Conservation (phyloP, 2,329 filamentous ascomycete species). For the Remersonia thermophila region DNA sequence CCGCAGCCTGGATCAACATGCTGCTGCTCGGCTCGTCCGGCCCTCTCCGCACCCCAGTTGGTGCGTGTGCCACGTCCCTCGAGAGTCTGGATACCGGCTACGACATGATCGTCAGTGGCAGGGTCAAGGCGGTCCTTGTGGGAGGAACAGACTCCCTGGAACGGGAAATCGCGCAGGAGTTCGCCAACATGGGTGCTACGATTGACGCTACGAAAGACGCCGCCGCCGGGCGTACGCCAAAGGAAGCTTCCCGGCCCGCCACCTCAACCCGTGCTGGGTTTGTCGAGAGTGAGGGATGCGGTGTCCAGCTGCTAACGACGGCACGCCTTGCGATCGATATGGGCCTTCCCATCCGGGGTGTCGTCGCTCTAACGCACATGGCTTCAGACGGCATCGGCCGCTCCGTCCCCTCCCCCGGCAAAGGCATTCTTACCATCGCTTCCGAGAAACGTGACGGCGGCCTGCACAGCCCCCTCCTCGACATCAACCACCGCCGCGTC, state of each 20-base stretch:
- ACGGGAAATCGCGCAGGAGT: conserved; percentile 97
- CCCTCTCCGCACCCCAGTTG: conserved; percentile 95
- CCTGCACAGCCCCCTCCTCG: conserved; percentile 87
- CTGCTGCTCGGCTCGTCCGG: conserved; percentile 91
- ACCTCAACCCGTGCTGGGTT: conserved; percentile 96
- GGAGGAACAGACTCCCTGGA: conserved; percentile 99
- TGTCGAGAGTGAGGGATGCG: conserved; percentile 98
- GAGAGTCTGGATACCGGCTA: conserved; percentile 97
- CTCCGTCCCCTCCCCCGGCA: conserved; percentile 88
- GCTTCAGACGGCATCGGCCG: conserved; percentile 98
- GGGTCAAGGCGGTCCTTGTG: conserved; percentile 92
- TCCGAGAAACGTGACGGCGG: conserved; percentile 71
- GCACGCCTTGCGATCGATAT: conserved; percentile 92
- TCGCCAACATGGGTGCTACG: conserved; percentile 99
- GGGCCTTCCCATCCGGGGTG: conserved; percentile 95
- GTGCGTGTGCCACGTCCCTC: conserved; percentile 92
- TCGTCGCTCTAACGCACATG: conserved; percentile 84
- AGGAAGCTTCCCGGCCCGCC: conserved; percentile 95
- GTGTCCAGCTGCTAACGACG: conserved; percentile 98
- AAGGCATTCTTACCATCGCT: conserved; percentile 92
- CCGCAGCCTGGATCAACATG: conserved; percentile 99
- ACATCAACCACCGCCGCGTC: conserved; percentile 92
- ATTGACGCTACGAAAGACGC: conserved; percentile 97
- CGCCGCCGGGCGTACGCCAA: conserved; percentile 82
- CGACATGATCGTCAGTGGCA: conserved; percentile 96